These are phyloP conservation scores for Aspergillus amoenus DNA, from an alignment of 2,329 filamentous ascomycete species.

Conservation along the genomic window DNA sequence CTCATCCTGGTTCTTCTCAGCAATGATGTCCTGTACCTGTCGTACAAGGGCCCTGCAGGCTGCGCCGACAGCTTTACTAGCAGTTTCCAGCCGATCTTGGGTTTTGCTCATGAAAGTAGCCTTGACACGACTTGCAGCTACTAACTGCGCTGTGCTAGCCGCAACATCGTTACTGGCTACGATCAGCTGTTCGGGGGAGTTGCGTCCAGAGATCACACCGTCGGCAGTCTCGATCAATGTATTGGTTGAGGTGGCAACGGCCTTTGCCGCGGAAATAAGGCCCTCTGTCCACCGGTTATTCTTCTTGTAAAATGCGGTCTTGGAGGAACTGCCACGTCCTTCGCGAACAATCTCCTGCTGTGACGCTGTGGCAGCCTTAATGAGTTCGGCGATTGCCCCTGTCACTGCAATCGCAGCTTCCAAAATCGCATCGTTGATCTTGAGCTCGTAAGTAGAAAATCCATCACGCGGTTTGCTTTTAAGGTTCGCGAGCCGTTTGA, in stretches of 20 bases:
- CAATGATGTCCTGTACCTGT: constrained; percentile 93
- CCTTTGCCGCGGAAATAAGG: constrained; percentile 94
- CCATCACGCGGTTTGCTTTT: constrained; percentile 95
- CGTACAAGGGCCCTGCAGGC: constrained; percentile 85
- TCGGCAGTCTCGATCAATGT: constrained; percentile 97
- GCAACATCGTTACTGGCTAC: constrained; percentile 97
- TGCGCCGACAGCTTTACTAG: constrained; percentile 86
- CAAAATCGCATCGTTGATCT: constrained; percentile 92
- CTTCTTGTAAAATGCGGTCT: constrained; percentile 98
- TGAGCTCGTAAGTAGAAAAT: constrained; percentile 93
- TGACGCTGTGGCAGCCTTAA: constrained; percentile 88
- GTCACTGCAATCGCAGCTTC: constrained; percentile 92
- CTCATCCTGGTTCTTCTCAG: constrained; percentile 77
- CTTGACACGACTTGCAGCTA: constrained; percentile 93
- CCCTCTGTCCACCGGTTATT: constrained; percentile 99
- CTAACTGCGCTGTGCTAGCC: constrained; percentile 92
- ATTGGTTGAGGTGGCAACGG: constrained; percentile 89
- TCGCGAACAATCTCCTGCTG: constrained; percentile 97
- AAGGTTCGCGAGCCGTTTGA: constrained; percentile 83
- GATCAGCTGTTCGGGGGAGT: constrained; percentile 94
- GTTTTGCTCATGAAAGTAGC: constrained; percentile 97
- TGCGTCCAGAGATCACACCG: constrained; percentile 86
- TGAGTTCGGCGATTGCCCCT: constrained; percentile 87
- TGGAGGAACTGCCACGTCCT: constrained; percentile 80
- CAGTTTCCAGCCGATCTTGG: constrained; percentile 85